Evolutionary conservation across 257 asterid genomes (phyloP).

Genomic region (Penstemon eatonii): DNA sequence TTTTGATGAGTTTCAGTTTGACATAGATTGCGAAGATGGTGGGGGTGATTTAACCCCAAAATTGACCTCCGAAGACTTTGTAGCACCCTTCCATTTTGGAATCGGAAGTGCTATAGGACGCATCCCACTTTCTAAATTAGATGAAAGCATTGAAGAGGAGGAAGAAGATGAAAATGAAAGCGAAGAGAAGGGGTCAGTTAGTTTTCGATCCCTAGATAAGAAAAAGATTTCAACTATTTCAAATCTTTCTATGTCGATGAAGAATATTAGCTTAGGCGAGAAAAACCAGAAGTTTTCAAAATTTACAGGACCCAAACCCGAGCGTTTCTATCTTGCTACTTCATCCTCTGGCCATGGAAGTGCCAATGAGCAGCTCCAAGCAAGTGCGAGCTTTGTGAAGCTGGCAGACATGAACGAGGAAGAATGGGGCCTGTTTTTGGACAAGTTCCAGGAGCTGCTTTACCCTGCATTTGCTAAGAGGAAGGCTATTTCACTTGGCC

Average conservation of each 20-base stretch:
- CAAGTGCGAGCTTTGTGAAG: conserved; percentile 78
- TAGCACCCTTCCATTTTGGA: conserved; percentile 50
- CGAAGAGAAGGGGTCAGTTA: conserved; percentile 39
- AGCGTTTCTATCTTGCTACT: conserved; percentile 37
- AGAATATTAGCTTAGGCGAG: conserved; percentile 57
- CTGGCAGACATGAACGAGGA: conserved; percentile 81
- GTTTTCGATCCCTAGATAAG: conserved; percentile 33
- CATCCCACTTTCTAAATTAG: conserved; percentile 61
- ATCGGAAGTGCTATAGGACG: conserved; percentile 52
- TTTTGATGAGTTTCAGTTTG: conserved; percentile 62
- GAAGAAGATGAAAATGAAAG: conserved; percentile 58
- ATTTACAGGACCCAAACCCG: conserved; percentile 48
- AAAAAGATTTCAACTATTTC: conserved; percentile 36
- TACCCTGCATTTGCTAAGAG: conserved; percentile 70
- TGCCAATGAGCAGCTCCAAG: conserved; percentile 92
- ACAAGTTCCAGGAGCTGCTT: conserved; percentile 79
- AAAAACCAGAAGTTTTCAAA: conserved; percentile 55
- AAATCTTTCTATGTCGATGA: conserved; percentile 60
- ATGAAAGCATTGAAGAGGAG: conserved; percentile 65
- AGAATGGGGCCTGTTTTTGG: conserved; percentile 79
- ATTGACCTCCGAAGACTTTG: conserved; percentile 38
- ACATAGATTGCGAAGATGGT: conserved; percentile 74
- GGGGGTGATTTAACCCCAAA: conserved; percentile 38
- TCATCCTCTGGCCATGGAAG: conserved; percentile 84
- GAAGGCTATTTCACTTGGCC: conserved; percentile 54